Evolutionary conservation across 2,329 filamentous ascomycete genomes (phyloP).

Genomic region (Aspergillus vadensis): DNA sequence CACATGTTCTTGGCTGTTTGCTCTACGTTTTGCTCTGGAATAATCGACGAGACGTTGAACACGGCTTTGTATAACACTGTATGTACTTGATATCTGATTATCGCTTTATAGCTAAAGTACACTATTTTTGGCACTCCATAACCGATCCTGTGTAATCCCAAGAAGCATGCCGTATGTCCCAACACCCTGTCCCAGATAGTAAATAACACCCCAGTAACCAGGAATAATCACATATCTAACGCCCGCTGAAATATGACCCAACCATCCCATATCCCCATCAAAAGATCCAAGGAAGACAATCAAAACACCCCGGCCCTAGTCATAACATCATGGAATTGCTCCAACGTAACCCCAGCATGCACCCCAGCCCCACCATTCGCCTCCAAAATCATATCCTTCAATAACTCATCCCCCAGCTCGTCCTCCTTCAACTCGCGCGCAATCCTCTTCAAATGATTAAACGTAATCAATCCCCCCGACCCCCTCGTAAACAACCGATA

Average conservation of each 20-base stretch:
- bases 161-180: not conserved
- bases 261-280: not conserved
- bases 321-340: conserved; percentile 88
- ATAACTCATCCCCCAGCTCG: conserved; percentile 71
- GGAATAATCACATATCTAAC: not conserved
- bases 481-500: conserved; percentile 74
- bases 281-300: conserved; percentile 31
- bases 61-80: not conserved
- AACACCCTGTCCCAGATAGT: not conserved
- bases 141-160: not conserved
- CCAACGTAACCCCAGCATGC: conserved; percentile 68
- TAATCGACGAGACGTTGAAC: not conserved
- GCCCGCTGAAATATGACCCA: conserved; percentile 9
- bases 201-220: not conserved
- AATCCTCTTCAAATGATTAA: conserved; percentile 75
- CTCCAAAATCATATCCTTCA: conserved; percentile 93
- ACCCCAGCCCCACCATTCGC: conserved; percentile 80
- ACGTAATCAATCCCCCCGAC: conserved; percentile 65
- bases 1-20: not conserved
- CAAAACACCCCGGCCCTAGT: conserved; percentile 78
- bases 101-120: not conserved
- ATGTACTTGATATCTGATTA: not conserved
- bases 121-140: not conserved
- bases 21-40: not conserved
- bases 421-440: conserved; percentile 81